These are phyloP conservation scores for Sisymbrium irio DNA, from an alignment of 345 rosid genomes.

Conservation along the genomic window DNA sequence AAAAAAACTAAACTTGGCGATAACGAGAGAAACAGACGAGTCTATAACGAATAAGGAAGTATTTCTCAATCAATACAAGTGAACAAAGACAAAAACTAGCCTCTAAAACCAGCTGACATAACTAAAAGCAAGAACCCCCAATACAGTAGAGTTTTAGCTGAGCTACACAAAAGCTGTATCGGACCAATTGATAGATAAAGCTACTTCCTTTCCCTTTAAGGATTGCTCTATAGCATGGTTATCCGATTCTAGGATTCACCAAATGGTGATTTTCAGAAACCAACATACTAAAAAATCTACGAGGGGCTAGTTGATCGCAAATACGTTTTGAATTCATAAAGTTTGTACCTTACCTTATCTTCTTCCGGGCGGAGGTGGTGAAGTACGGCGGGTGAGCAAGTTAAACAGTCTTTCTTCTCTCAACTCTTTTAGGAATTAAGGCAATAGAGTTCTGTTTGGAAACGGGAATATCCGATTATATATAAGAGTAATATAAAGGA, in stretches of 20 bases:
- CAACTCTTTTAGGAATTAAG: slow-evolving; percentile 3
- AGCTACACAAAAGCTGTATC: background rate
- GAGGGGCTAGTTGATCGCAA: background rate
- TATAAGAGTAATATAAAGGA: background rate
- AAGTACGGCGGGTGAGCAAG: slow-evolving; percentile 17
- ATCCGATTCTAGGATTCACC: background rate
- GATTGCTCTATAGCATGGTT: background rate
- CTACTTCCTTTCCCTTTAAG: background rate
- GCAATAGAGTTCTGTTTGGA: slow-evolving; percentile 18
- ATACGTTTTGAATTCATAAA: background rate
- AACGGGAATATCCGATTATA: background rate
- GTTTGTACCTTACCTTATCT: slow-evolving; percentile 13
- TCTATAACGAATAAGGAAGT: background rate
- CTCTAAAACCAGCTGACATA: background rate
- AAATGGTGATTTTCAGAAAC: background rate
- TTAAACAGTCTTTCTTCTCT: background rate
- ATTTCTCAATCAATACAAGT: background rate
- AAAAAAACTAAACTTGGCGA: background rate
- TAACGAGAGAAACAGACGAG: background rate
- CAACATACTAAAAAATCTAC: background rate
- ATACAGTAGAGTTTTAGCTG: background rate
- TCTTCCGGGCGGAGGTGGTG: slow-evolving; percentile 6
- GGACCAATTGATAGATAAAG: slow-evolving; percentile 13
- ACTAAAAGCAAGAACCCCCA: no score
- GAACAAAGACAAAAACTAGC: background rate